These are phyloP conservation scores for Capsicum pubescens DNA, from an alignment of 257 asterid genomes.

Conservation along the genomic window DNA sequence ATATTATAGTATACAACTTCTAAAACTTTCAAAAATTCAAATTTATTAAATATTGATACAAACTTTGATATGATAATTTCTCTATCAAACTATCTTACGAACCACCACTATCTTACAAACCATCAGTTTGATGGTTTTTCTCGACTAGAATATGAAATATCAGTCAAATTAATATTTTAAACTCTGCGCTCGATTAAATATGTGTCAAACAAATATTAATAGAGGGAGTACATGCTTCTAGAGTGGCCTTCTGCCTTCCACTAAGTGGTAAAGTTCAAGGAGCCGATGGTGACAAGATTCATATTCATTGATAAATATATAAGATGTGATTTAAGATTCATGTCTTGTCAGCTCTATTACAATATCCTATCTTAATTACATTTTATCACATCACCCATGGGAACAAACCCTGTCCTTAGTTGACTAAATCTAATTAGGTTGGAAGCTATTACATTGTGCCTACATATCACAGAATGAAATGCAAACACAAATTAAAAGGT, in stretches of 20 bases:
- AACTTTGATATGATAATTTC: not conserved
- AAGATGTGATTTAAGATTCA: not conserved
- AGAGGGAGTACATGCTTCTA: not conserved
- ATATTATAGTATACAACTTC: not conserved
- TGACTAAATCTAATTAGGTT: not conserved
- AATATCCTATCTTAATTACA: not conserved
- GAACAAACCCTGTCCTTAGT: not conserved
- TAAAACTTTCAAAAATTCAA: not conserved
- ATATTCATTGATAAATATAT: not conserved
- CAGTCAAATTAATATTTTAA: not conserved
- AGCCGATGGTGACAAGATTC: not conserved
- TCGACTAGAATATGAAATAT: not conserved
- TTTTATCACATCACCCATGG: not conserved
- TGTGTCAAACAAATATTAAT: not conserved
- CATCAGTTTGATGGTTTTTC: not conserved
- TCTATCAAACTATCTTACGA: not conserved
- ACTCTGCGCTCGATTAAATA: not conserved
- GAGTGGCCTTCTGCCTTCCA: not conserved
- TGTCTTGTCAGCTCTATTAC: slow-evolving; percentile 3
- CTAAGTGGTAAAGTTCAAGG: slow-evolving; percentile 19
- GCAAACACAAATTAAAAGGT: slow-evolving; percentile 1
- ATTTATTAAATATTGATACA: not conserved
- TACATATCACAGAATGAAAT: slow-evolving; percentile 4
- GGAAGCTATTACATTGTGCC: not conserved
- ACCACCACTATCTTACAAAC: not conserved